Evolutionary conservation across 2,329 filamentous ascomycete genomes (phyloP), one percentile per base, ranked within the genome.

Genomic region (Phialophora verrucosa): DNA sequence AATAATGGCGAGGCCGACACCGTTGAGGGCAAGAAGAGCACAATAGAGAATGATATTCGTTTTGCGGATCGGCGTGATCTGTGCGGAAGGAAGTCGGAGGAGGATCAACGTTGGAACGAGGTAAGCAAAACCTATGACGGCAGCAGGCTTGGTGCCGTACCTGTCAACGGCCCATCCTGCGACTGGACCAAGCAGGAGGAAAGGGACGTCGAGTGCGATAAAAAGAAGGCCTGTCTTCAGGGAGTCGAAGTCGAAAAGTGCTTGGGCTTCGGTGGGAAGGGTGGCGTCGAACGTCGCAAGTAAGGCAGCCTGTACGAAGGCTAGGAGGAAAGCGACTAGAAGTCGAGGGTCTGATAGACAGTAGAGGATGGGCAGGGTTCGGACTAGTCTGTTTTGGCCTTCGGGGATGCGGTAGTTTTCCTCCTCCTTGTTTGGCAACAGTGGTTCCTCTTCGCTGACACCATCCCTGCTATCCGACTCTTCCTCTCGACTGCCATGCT

Each of bases 1-100:
- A 49, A 88, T 84, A 2, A 83, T 74, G 0, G 84, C 84, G 1
- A 88, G 73, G 0, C 85, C 85, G 1, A 84, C 68, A 1, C 86
- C 85, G 67, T 77, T 82, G 2, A 85, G 73, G 0, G 75, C 78
- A 0, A 87, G 75, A 0, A 86, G 66, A 2, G 73, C 77, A 17
- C 77, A 79, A 65, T 83, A 85, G 3, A 85, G 76, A 10, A 81
- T 75, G 20, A 72, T 44, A n/a, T 72, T 65, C 11, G 53, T 35
- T 4, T 62, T 61, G 8, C 83, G 77, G 59, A 83, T 79, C 4
- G 75, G 63, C 2, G 72, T 74, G 2, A 76, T 59, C 11, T 68
- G 61, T 14, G 63, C 55, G 8, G 72, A 67, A 1, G 72, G 72
- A 12, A 74, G 64, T n/a, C 72, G 70, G 29, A 74, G 69, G 11